Evolutionary conservation across 805 yeast species (phyloP), one percentile per base, ranked within the genome.

Genomic region (Nakazawaea sp.): DNA sequence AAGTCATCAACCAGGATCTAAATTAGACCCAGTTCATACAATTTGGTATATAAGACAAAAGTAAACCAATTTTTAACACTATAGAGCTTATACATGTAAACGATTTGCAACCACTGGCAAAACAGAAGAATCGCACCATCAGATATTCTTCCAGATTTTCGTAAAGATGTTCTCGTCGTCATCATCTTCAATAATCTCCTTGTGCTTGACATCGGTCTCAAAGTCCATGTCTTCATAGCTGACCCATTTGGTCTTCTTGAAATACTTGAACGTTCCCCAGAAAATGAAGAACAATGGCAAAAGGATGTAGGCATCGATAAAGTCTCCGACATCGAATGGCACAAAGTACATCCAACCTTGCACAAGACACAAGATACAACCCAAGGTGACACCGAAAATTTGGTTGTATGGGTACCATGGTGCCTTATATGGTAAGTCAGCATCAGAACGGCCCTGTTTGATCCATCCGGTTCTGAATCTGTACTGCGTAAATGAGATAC

Each of bases 311-410:
- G 79, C 73, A 52, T 79, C 87, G 35, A 72, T 64, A 46, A 72
- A 72, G 31, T 53, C 49, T 20, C 75, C 78, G 5, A 76, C 75
- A 34, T 63, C 62, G 47, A 75, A 79, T 2, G 85, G 86, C 37
- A 66, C 64, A 42, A 79, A 70, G 27, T 70, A 62, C 2, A 79
- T 61, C 83, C 84, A 79, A 5, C 85, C 83, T 53, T 79, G 86
- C 19, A 79, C 69, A 23, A 78, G 51, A 2, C 73, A 78, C 40
- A 79, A 57, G 38, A 79, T 67, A 2, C 66, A 43, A 49, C 73
- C 77, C 33, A 74, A 59, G 3, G 59, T 43, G 7, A 79, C 53
- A 9, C 81, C 78, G 26, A 68, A 50, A 16, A 61, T 58, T 2
- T 81, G 74, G 17, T 67, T 55, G 45, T 51, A 55, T 2, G 87